Evolutionary conservation across 495 filamentous ascomycete genomes (phyloP).

Genomic region (Trichoderma asperelloides): DNA sequence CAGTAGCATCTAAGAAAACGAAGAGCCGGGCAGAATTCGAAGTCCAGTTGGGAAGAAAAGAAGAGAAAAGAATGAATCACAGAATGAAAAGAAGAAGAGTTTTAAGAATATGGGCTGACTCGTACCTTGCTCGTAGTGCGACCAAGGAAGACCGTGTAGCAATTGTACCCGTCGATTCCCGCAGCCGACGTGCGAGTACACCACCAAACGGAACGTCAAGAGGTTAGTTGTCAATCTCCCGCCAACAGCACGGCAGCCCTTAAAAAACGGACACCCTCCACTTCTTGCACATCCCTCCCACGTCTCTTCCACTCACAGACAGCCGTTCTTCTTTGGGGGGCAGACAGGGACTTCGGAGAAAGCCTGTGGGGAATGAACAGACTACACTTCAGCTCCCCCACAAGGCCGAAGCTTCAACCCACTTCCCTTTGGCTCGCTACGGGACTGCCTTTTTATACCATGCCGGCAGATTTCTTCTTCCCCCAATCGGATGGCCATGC

Average conservation of each 20-base stretch:
- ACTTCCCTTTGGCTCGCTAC: neutral
- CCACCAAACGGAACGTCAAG: constrained; percentile 6
- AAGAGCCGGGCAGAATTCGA: neutral
- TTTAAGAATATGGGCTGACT: neutral
- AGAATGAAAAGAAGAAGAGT: neutral
- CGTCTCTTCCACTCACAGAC: neutral
- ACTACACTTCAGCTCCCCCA: constrained; percentile 7
- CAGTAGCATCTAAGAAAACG: neutral
- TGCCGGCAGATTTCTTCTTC: neutral
- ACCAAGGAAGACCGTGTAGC: constrained; percentile 31
- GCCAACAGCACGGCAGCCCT: constrained; percentile 9
- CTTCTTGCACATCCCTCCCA: neutral
- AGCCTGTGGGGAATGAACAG: constrained; percentile 3
- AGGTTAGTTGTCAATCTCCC: neutral
- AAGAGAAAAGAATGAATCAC: neutral
- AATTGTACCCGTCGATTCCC: constrained; percentile 32
- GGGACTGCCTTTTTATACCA: neutral
- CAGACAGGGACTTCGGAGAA: constrained; percentile 2
- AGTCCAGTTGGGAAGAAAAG: neutral
- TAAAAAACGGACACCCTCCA: neutral
- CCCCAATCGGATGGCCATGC: neutral
- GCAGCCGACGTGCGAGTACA: constrained; percentile 30
- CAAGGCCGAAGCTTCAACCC: neutral
- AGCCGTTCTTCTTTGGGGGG: neutral
- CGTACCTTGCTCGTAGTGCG: constrained; percentile 19